phyloP scores from a whole-genome alignment of 2,329 filamentous ascomycete genomes.

The Plenodomus biglobosus region DNA sequence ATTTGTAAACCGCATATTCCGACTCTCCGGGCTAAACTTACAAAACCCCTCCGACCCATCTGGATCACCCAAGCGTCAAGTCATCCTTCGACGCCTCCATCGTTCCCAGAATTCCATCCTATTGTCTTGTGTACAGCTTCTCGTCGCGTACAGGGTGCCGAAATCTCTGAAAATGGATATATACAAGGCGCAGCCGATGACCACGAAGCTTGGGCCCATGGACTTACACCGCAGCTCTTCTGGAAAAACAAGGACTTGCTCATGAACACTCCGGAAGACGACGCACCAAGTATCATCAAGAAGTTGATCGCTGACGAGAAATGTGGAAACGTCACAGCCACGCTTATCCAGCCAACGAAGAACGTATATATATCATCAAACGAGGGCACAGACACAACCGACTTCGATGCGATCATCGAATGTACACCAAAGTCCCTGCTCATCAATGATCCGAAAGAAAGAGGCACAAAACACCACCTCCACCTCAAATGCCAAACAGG shows the following conservation, averaged over 20 bases:
- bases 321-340: conserved; percentile 25
- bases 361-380: conserved; percentile 46
- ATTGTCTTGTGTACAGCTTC: conserved; percentile 87
- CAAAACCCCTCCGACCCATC: conserved; percentile 72
- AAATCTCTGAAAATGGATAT: conserved; percentile 72
- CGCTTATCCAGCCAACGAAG: conserved; percentile 47
- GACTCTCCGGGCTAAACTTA: conserved; percentile 58
- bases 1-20: conserved; percentile 63
- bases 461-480: conserved; percentile 49
- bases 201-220: conserved; percentile 86
- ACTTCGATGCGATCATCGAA: conserved; percentile 45
- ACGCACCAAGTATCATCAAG: conserved; percentile 58
- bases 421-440: conserved; percentile 49
- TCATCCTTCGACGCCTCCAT: conserved; percentile 50
- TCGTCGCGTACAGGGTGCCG: conserved; percentile 66
- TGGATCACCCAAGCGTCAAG: conserved; percentile 75
- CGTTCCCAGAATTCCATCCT: conserved; percentile 64
- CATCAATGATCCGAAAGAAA: conserved; percentile 3
- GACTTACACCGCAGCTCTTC: conserved; percentile 76
- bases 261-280: conserved; percentile 65
- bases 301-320: conserved; percentile 39
- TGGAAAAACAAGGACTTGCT: conserved; percentile 69
- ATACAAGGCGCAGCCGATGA: conserved; percentile 96
- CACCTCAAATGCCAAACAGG: conserved; percentile 67
- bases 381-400: conserved; percentile 41